Base-by-base conservation (phyloP, 2,329 filamentous ascomycete genomes). In the Didymellaceae sp. region DNA sequence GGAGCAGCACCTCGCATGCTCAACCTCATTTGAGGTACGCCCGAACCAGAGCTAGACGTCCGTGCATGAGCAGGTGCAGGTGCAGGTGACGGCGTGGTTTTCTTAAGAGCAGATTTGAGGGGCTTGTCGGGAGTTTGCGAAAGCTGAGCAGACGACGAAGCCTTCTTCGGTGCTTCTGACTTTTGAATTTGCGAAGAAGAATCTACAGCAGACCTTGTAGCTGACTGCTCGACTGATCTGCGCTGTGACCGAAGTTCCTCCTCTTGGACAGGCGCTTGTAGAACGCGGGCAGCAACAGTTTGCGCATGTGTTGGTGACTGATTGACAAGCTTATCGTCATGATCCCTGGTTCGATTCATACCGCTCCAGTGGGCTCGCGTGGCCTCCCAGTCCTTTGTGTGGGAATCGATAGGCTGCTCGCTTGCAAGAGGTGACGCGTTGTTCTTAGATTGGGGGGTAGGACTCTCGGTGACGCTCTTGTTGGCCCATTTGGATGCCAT, bases 331-430 rank as follows among this genome's bases (percentile, higher is more conserved):
- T 28, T 54, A 10, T 52, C 24, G 26, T 28, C 54, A 6, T 81
- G 81, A 33, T 86, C 82, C 63, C 86, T 84, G 24, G 87, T 82
- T 1, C 78, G 76, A 6, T 81, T 86, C 6, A 91, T 71, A 42
- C 83, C 82, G 54, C 81, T 85, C 88, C 88, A 91, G 61, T 87
- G 90, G 0, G 82, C 76, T 62, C 87, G 88, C 13, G 86, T 82
- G 44, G 82, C 79, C 54, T 86, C 83, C 89, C 88, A 91, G 45
- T 87, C 83, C 53, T 78, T 75, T n/a, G 54, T 51, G 4, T 55
- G 47, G 3, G 57, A 55, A 18, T 47, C 40, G 10, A 57, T 54
- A 20, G 51, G 40, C 10, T 42, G 45, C 1, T 57, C 47, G 2
- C 57, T 51, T 3, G 28, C 46, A 21, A 11, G 8, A 13, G 16